These are phyloP conservation scores for Litchi chinensis DNA, from an alignment of 345 rosid species.

Conservation along the genomic window DNA sequence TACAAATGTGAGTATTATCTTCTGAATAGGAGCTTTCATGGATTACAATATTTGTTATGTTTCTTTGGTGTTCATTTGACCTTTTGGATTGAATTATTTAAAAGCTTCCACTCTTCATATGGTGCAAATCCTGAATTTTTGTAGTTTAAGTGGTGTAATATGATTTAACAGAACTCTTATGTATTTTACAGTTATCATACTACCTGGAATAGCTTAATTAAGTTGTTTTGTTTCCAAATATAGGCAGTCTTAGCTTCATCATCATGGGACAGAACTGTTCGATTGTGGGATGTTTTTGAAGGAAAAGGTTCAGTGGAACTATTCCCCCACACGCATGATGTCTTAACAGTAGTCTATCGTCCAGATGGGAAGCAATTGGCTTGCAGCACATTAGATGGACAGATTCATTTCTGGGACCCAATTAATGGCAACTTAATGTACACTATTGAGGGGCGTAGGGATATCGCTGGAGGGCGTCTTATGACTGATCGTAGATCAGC, in stretches of 20 bases:
- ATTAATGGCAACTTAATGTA: constrained; percentile 82
- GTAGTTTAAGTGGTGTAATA: not conserved
- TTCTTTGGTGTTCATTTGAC: constrained; percentile 8
- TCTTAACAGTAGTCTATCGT: constrained; percentile 82
- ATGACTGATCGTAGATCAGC: constrained; percentile 92
- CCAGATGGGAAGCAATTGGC: constrained; percentile 97
- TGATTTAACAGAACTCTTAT: not conserved
- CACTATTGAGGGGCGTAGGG: constrained; percentile 96
- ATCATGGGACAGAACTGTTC: constrained; percentile 95
- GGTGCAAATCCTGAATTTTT: not conserved
- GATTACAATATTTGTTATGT: constrained; percentile 1
- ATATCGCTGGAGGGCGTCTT: constrained; percentile 92
- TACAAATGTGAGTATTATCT: constrained; percentile 59
- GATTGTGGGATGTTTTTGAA: constrained; percentile 93
- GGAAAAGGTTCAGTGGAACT: constrained; percentile 89
- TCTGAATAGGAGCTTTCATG: not conserved
- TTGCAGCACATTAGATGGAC: constrained; percentile 90
- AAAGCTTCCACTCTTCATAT: constrained; percentile 5
- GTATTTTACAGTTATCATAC: not conserved
- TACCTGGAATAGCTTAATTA: constrained; percentile 19
- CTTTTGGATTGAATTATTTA: not conserved
- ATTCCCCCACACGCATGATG: constrained; percentile 89
- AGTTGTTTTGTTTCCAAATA: not conserved
- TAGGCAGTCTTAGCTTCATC: constrained; percentile 89
- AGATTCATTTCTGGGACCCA: constrained; percentile 97